Base-by-base conservation (phyloP, 192 early-diverging fungal species). In the Coemansia sp. region DNA sequence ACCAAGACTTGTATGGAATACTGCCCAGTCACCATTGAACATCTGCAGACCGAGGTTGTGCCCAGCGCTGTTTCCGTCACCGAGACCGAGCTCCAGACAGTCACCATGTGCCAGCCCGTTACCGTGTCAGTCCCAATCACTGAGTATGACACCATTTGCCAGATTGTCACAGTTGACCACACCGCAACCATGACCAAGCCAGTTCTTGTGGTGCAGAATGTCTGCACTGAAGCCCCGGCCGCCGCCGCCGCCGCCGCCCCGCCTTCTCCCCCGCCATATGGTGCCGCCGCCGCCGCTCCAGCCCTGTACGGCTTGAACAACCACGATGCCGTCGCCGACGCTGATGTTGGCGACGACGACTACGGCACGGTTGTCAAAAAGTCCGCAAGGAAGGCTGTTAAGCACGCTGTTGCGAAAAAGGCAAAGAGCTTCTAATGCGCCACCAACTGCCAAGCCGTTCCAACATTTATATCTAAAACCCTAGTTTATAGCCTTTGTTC, bases 31-130 rank as follows among this genome's bases (percentile, higher is more conserved):
- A 74, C 71, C 19, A 56, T 74, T 32, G 71, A 74, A 36, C 55
- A 48, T 31, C 56, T 47, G 0, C 50, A 50, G 41, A 74, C 71
- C 7, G 60, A 67, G 33, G 37, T 55, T 9, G 60, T 74, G 4
- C 64, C 64, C 13, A 58, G 45, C 31, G 40, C 60, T 1, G 60
- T 74, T 31, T 53, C 64, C 0, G 48, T 68, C 13, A 63, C 59
- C 4, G 48, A 74, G 19, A 68, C 65, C 3, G 51, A 46, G n/a
- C 34, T 18, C 32, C 60, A 67, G 47, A 74, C 71, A 0, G 56
- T 67, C 30, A 74, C 71, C 25, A 57, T 74, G 64, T 74, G 71
- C 56, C 71, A 68, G 56, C 64, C 71, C 1, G 55, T 74, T n/a
- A 74, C 71, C 9, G 71, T 67, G 0, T 59, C 71, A 0, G 39